Evolutionary conservation across 129 eudicot species (phyloP).

Genomic region (Calendula officinalis): DNA sequence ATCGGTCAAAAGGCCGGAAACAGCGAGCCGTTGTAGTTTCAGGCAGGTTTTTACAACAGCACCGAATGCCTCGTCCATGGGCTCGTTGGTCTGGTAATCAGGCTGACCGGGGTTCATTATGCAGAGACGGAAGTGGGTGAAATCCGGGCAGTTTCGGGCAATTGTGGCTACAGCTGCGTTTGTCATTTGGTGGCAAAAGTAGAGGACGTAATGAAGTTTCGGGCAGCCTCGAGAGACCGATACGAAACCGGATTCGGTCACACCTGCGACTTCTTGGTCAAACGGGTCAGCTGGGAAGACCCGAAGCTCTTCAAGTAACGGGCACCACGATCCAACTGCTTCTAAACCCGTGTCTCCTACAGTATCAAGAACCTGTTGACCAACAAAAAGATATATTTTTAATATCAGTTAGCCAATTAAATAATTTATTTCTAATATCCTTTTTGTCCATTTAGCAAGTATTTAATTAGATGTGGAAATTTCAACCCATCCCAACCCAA

Average conservation of each 20-base stretch:
- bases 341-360: slow-evolving; percentile 63
- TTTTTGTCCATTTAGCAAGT: too few species aligned
- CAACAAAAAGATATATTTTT: too few species aligned
- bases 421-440: too few species aligned
- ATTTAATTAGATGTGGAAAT: background rate
- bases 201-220: slow-evolving; percentile 64
- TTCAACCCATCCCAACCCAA: background rate
- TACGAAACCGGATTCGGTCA: slow-evolving; percentile 60
- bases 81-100: slow-evolving; percentile 51
- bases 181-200: slow-evolving; percentile 76
- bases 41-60: slow-evolving; percentile 58
- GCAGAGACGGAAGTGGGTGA: slow-evolving; percentile 70
- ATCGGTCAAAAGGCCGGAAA: slow-evolving; percentile 69
- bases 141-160: slow-evolving; percentile 58
- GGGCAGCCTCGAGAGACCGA: slow-evolving; percentile 66
- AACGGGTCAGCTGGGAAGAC: slow-evolving; percentile 70
- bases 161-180: slow-evolving; percentile 66
- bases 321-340: slow-evolving; percentile 60
- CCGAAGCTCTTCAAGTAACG: slow-evolving; percentile 65
- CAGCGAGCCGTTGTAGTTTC: slow-evolving; percentile 55
- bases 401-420: too few species aligned
- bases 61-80: slow-evolving; percentile 76
- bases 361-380: slow-evolving; percentile 59
- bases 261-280: slow-evolving; percentile 35
- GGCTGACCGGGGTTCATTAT: slow-evolving; percentile 63